Evolutionary conservation across 768 basidiomycete species (phyloP), one percentile per base, ranked within the genome.

Genomic region (Candolleomyces eurysporus): DNA sequence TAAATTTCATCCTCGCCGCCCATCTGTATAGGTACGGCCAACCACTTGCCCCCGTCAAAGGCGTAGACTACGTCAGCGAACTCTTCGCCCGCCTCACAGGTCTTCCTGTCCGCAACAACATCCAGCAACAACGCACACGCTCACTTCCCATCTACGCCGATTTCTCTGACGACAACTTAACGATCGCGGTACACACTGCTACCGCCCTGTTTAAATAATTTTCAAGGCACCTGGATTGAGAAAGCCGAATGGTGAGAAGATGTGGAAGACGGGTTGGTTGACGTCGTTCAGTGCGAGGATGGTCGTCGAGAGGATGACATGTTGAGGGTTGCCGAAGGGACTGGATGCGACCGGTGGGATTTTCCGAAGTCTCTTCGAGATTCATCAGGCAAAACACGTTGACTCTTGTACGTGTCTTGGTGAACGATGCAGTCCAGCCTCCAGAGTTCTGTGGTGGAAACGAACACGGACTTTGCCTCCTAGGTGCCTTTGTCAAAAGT

Each of bases 21-120:
- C 17, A 17, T 21, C 22, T 32, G 31, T 13, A 4, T 62, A 90
- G 89, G 21, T 82, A 91, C 61, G 91, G 92, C 4, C 84, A 86
- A 62, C 65, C 71, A 3, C 76, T 94, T 1, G 92, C 92, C 1
- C 87, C 78, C 5, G 84, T 92, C 8, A 90, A 92, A 69, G 92
- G 92, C 36, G 87, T 94, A 3, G 94, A 94, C 7, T 96, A 91
- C 70, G 78, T 91, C 68, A 94, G 94, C 70, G 94, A 96, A 74
- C 82, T 96, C n/a, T 71, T 96, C 22, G 91, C 92, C 0, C 85
- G 95, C 10, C 79, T 96, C 46, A 91, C 88, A 0, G 79, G 79
- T 16, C 72, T 70, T 16, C 82, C 85, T 1, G 89, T 92, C 30
- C 70, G 69, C 46, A 91, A 93, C 72, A 68, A 80, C 63, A 93